phyloP scores from a whole-genome alignment of 1,284 basidiomycete species.

The Boletus putidus region DNA sequence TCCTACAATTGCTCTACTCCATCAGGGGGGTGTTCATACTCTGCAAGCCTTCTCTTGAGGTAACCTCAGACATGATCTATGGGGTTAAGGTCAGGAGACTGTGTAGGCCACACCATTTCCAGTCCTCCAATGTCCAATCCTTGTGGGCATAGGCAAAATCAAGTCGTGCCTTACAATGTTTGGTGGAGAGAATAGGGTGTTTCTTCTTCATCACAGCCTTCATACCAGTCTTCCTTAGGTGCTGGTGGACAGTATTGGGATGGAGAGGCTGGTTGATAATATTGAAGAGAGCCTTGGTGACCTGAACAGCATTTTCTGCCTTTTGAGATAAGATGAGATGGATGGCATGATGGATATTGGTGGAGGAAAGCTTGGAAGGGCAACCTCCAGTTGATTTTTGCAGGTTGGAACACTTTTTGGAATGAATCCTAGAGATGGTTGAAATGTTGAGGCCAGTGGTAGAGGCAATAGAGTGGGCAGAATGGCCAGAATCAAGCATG shows the following conservation, averaged over 20 bases:
- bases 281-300: neutral
- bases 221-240: conserved; percentile 5
- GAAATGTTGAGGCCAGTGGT: neutral
- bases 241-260: neutral
- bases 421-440: too few species aligned
- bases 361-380: neutral
- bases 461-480: neutral
- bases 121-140: neutral
- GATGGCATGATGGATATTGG: neutral
- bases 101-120: neutral
- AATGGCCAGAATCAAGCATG: neutral
- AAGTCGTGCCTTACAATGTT: neutral
- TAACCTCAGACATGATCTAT: neutral
- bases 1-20: neutral
- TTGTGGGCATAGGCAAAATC: neutral
- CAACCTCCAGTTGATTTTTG: neutral
- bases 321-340: neutral
- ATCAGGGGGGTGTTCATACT: neutral
- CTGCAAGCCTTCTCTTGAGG: conserved; percentile 13
- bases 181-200: neutral
- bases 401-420: neutral
- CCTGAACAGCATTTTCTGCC: conserved; percentile 6
- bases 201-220: conserved; percentile 5
- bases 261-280: neutral
- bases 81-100: neutral